These are phyloP conservation scores for Glonium stellatum DNA, from an alignment of 495 filamentous ascomycete species.

Conservation along the genomic window DNA sequence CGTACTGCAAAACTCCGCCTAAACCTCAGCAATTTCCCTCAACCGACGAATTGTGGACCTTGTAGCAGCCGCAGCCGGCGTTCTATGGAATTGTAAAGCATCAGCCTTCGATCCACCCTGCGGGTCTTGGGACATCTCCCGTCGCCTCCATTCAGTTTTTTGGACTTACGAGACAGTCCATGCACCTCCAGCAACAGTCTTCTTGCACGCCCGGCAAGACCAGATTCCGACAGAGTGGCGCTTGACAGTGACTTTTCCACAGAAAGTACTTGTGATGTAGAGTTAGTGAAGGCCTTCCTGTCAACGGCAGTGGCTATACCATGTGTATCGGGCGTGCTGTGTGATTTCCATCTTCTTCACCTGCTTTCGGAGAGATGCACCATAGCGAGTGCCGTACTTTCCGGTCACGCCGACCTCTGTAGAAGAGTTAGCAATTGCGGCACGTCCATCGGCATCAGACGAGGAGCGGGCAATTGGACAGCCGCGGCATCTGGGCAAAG, in stretches of 20 bases:
- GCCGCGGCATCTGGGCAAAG: conserved; percentile 26
- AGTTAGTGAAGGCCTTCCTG: neutral
- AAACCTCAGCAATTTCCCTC: conserved; percentile 96
- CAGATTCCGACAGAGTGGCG: conserved; percentile 91
- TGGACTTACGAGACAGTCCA: conserved; percentile 85
- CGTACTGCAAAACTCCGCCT: conserved; percentile 27
- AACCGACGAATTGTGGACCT: conserved; percentile 96
- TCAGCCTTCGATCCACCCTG: neutral
- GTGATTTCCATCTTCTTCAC: conserved; percentile 96
- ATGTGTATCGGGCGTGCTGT: conserved; percentile 25
- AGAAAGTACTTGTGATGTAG: neutral
- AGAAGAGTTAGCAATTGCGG: neutral
- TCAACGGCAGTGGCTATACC: neutral
- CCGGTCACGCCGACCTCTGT: conserved; percentile 26
- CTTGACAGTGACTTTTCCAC: conserved; percentile 93
- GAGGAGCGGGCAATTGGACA: too few relatives aligned
- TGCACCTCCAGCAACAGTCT: conserved; percentile 92
- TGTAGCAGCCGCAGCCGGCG: conserved; percentile 91
- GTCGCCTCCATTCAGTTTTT: neutral
- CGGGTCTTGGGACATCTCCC: neutral
- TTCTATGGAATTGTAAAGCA: conserved; percentile 47
- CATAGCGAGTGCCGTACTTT: conserved; percentile 60
- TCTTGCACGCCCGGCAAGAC: conserved; percentile 67
- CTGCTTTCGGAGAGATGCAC: conserved; percentile 99
- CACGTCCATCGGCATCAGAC: neutral